phyloP scores from a whole-genome alignment of 2,329 filamentous ascomycete species.

The Fusarium anthophilum region DNA sequence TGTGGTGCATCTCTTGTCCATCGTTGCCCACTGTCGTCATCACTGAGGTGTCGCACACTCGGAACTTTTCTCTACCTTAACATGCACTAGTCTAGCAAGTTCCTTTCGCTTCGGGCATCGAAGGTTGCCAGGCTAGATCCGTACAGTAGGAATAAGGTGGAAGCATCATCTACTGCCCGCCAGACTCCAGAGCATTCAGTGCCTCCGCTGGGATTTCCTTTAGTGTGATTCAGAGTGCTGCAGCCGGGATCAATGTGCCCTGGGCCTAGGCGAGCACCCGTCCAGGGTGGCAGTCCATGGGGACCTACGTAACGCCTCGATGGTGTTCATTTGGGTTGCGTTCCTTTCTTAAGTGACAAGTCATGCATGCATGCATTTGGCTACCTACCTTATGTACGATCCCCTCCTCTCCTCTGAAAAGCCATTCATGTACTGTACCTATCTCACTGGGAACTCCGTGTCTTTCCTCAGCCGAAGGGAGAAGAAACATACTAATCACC shows the following conservation, averaged over 20 bases:
- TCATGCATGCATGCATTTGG: not conserved
- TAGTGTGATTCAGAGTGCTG: conserved; percentile 17
- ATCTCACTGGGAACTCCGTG: not conserved
- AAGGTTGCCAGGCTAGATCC: conserved; percentile 19
- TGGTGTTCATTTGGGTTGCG: not conserved
- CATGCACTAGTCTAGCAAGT: not conserved
- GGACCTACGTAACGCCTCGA: conserved; percentile 24
- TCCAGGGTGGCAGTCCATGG: conserved; percentile 2
- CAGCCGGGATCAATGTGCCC: conserved; percentile 4
- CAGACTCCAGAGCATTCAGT: not conserved
- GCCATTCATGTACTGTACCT: not conserved
- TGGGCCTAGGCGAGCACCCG: not conserved
- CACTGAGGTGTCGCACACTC: conserved; percentile 4
- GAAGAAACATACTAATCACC: conserved; percentile 6
- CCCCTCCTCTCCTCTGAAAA: not conserved
- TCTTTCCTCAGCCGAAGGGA: conserved; percentile 8
- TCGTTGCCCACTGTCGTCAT: conserved; percentile 30
- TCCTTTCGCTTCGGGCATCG: conserved; percentile 3
- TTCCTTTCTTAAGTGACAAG: conserved; percentile 5
- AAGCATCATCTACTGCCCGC: conserved; percentile 12
- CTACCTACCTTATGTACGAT: not conserved
- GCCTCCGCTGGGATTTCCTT: not conserved
- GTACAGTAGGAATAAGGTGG: conserved; percentile 1
- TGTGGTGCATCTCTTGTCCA: conserved; percentile 7
- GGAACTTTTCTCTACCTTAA: conserved; percentile 4